Conservation (phyloP, 179 eudicot genomes). For the Gypsophila paniculata region DNA sequence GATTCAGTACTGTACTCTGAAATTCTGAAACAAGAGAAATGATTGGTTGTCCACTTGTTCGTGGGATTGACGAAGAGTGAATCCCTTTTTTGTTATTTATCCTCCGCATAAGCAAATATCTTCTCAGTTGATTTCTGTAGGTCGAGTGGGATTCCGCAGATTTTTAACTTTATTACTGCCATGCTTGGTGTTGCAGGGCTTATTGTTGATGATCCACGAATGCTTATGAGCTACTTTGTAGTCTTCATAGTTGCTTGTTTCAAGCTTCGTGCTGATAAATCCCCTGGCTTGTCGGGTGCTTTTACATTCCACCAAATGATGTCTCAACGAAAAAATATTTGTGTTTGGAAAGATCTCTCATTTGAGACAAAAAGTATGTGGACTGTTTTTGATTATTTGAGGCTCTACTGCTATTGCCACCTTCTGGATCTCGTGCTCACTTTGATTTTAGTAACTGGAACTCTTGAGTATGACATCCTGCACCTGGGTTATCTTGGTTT, state of each 20-base stretch:
- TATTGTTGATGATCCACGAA: slow-evolving; percentile 82
- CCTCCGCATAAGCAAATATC: neutral
- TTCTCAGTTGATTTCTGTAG: neutral
- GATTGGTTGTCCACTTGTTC: neutral
- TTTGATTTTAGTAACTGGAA: slow-evolving; percentile 81
- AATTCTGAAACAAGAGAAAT: neutral
- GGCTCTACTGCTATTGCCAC: slow-evolving; percentile 98
- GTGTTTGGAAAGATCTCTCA: slow-evolving; percentile 97
- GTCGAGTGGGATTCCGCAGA: neutral
- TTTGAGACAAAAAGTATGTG: slow-evolving; percentile 98
- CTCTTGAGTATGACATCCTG: slow-evolving; percentile 90
- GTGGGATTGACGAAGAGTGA: neutral
- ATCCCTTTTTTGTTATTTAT: neutral
- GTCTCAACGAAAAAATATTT: slow-evolving; percentile 81
- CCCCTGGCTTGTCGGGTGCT: slow-evolving; percentile 62
- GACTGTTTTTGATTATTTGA: slow-evolving; percentile 91
- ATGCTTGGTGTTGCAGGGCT: slow-evolving; percentile 50
- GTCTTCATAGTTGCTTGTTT: slow-evolving; percentile 85
- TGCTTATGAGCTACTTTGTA: slow-evolving; percentile 74
- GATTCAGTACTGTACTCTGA: neutral
- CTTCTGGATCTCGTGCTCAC: slow-evolving; percentile 96
- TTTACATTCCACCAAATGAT: slow-evolving; percentile 78
- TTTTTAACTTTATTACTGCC: neutral
- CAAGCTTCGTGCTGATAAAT: slow-evolving; percentile 82
- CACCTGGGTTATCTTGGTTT: slow-evolving; percentile 98